Conservation (phyloP, 805 yeast genomes). For the Helenozyma rhizophorensis region DNA sequence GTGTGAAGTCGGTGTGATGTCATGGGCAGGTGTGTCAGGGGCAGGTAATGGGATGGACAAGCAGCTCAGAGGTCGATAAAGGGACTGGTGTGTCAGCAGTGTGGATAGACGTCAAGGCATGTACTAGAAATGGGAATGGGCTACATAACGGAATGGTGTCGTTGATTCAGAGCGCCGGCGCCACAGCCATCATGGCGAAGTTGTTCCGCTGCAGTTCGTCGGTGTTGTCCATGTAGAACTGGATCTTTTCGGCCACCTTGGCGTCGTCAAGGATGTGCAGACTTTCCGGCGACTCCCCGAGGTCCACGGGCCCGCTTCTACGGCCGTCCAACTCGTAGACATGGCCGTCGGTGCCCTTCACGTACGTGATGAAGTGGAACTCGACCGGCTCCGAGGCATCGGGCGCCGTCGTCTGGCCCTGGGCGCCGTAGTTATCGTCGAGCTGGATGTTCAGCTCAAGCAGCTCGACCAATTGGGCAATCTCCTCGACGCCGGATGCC, state of each 20-base stretch:
- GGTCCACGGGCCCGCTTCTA: conserved; percentile 65
- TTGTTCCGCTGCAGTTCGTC: conserved; percentile 55
- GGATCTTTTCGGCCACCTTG: conserved; percentile 50
- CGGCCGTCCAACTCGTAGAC: conserved; percentile 89
- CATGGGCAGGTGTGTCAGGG: too few relatives aligned
- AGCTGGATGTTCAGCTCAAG: conserved; percentile 40
- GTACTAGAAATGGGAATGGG: too few relatives aligned
- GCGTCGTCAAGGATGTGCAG: conserved; percentile 52
- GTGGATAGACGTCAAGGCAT: too few relatives aligned
- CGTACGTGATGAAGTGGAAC: conserved; percentile 75
- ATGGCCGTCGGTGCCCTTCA: conserved; percentile 51
- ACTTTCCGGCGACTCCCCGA: conserved; percentile 42
- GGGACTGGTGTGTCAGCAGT: too few relatives aligned
- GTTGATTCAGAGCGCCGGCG: conserved; percentile 30
- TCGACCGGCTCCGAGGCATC: conserved; percentile 46
- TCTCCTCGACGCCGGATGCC: conserved; percentile 25
- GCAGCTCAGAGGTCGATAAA: too few relatives aligned
- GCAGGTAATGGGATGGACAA: too few relatives aligned
- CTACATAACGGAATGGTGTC: too few relatives aligned
- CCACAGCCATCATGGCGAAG: conserved; percentile 76
- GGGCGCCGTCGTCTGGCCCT: conserved; percentile 70
- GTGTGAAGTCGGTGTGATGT: too few relatives aligned
- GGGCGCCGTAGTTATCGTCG: conserved; percentile 41
- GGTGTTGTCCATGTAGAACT: conserved; percentile 61
- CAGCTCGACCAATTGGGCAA: conserved; percentile 41